Evolutionary conservation across 2,329 filamentous ascomycete species (phyloP), one percentile per base, ranked within the genome.

Genomic region (Chaetomiaceae sp.): DNA sequence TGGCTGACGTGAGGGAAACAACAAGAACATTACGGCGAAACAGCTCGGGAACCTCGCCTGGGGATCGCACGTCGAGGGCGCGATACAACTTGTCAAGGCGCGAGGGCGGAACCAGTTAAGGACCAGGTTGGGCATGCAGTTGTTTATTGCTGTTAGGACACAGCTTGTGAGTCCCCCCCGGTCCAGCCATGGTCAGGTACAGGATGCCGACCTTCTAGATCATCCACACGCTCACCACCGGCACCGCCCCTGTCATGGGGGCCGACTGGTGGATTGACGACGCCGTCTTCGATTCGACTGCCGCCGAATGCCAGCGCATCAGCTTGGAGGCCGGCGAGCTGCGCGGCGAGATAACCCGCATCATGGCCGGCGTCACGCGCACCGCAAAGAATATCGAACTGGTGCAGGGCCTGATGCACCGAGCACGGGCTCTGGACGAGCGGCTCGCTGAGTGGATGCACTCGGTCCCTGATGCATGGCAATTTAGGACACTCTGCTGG

Each of bases 41-140:
- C 74, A 78, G 48, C 67, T 79, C 45, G 78, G 75, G 30, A 76
- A 77, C 63, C 69, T 77, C 51, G 79, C 80, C 1, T 85, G 82
- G 82, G 80, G 79, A 4, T 81, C 80, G 9, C 82, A 85, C 60
- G 76, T 80, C n/a, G 78, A 84, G 55, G 82, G 81, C 3, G 82
- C 82, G n/a, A 76, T 84, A 29, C 77, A 81, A 58, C 69, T 85
- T 1, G 78, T 82, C 48, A 80, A 78, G 63, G 73, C 76, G 9
- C 75, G 82, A 41, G 80, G 81, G 4, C 76, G 73, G 59, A 75
- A 77, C 57, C 79, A 82, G 60, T 63, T 82, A 9, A 69, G 70
- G 37, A 81, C 78, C 13, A 76, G 75, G 63, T 69, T 73, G 2
- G 82, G 81, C 0, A 64, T 78, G 29, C 71, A 75, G 51, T 71